These are phyloP conservation scores for Centella asiatica DNA, from an alignment of 129 eudicot species.

Conservation along the genomic window DNA sequence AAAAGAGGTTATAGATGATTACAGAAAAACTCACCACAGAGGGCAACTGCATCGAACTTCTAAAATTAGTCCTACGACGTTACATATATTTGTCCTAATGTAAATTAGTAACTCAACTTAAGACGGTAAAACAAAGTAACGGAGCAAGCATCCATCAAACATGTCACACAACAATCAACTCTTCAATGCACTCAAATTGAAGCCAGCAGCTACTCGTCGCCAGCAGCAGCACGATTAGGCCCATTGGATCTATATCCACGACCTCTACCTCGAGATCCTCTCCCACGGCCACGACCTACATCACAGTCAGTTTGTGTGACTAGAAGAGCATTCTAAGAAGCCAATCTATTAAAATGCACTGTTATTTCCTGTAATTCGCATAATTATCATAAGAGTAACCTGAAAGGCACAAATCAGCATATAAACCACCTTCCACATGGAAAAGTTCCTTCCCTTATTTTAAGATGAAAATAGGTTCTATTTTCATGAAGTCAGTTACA, in stretches of 20 bases:
- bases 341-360: no score
- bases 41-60: slow-evolving; percentile 23
- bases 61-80: slow-evolving; percentile 42
- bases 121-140: slow-evolving; percentile 20
- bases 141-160: slow-evolving; percentile 44
- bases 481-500: no score
- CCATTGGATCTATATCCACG: slow-evolving; percentile 66
- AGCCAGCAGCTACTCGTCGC: slow-evolving; percentile 29
- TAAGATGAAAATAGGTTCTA: no score
- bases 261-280: slow-evolving; percentile 70
- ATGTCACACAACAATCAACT: slow-evolving; percentile 22
- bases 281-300: slow-evolving; percentile 89
- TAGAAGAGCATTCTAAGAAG: background rate
- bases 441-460: no score
- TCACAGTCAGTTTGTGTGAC: background rate
- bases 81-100: slow-evolving; percentile 33
- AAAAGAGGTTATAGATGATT: slow-evolving; percentile 8
- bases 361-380: no score
- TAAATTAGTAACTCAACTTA: slow-evolving; percentile 20
- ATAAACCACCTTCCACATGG: no score
- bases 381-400: background rate
- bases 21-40: slow-evolving; percentile 27
- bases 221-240: slow-evolving; percentile 32
- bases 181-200: slow-evolving; percentile 13
- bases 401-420: background rate